These are phyloP conservation scores for Fragilariopsis cylindrus DNA, from an alignment of 108 stramenopile genomes.

Conservation along the genomic window DNA sequence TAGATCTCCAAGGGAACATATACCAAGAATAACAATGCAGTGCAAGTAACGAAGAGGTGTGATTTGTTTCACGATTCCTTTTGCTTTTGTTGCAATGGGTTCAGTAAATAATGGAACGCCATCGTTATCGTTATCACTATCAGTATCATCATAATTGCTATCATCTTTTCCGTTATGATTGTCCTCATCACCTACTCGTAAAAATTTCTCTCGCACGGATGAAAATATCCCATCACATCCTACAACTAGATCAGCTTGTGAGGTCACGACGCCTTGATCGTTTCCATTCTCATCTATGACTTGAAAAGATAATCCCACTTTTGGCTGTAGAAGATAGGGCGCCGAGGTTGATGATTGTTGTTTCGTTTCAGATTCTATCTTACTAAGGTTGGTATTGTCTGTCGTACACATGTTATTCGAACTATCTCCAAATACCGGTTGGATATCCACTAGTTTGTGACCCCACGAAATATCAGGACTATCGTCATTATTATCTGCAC, in stretches of 20 bases:
- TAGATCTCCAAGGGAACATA: slow-evolving; percentile 39
- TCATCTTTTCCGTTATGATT: not conserved
- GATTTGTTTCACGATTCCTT: not conserved
- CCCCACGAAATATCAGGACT: slow-evolving; percentile 46
- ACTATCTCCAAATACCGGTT: not conserved
- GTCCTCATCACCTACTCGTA: slow-evolving; percentile 42
- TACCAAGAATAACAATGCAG: slow-evolving; percentile 82
- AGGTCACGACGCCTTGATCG: slow-evolving; percentile 20
- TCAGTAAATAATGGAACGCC: too few relatives aligned
- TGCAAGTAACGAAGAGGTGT: slow-evolving; percentile 74
- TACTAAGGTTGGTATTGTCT: too few relatives aligned
- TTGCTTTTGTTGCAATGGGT: too few relatives aligned
- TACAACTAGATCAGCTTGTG: slow-evolving; percentile 69
- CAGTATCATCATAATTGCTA: too few relatives aligned
- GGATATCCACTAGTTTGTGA: slow-evolving; percentile 43
- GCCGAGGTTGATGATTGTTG: not conserved
- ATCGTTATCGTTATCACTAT: not conserved
- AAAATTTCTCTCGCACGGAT: slow-evolving; percentile 43
- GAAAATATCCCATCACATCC: slow-evolving; percentile 92
- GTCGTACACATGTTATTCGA: not conserved
- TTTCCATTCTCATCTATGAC: slow-evolving; percentile 38
- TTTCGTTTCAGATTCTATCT: too few relatives aligned
- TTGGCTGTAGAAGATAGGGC: not conserved
- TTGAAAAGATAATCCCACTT: slow-evolving; percentile 38
- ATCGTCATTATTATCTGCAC: not conserved